Base-by-base conservation (phyloP, 129 eudicot species). In the Ambrosia artemisiifolia region DNA sequence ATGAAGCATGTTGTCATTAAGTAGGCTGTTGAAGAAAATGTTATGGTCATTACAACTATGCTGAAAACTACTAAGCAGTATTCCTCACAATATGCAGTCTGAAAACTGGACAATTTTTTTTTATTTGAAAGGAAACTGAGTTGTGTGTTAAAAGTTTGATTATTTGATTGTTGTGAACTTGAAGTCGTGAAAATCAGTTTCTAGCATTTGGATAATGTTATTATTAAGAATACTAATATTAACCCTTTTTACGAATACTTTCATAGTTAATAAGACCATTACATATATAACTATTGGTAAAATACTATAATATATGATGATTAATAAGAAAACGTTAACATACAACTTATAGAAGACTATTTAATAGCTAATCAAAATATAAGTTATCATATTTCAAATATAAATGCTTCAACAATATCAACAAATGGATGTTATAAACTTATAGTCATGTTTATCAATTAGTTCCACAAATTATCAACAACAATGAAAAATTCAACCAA, bases 401-500 rank as follows among this genome's bases (percentile, higher is more conserved):
- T 35, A 12, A n/a, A 63, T 63, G 16, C 67, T 33, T 34, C 47
- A 14, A 62, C 47, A 62, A 35, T 35, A 35, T 35, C 16, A 12
- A 60, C 32, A 28, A 57, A 24, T 62, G 46, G 6, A 35, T 5
- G 28, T 62, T 34, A 3, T 62, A 11, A 24, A 24, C 28, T 6
- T 38, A 38, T 38, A 38, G 24, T 62, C 24, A 14, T 8, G 13
- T 60, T 60, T 35, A 7, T 62, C 28, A 6, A n/a, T 63, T 36
- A 7, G 48, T 35, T 35, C 28, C 6, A 63, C 47, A 63, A 63
- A 63, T 35, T 7, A 35, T 34, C 4, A 34, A 13, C 6, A 13
- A 33, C 3, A 20, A 30, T 20, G 56, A 56, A 57, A 67, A 46
- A 34, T 34, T 63, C 67, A 63, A 63, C 47, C 67, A 63, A 42